Percentiles rank a stretch among this genome's conserved stretches.
Evolutionary conservation across 495 filamentous ascomycete genomes (phyloP).

Genomic region (Aspergillus ostianus): DNA sequence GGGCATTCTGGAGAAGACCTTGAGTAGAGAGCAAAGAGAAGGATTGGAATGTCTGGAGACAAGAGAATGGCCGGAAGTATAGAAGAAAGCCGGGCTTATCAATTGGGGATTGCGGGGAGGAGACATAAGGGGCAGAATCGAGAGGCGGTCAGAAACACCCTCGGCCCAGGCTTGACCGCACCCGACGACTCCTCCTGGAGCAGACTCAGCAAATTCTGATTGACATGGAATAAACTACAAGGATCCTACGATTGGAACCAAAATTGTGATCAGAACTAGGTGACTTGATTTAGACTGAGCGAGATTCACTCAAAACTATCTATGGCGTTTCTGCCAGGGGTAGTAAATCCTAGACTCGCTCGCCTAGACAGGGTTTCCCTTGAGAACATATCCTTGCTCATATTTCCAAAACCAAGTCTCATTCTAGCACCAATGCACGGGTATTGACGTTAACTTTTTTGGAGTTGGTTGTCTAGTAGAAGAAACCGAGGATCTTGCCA

Average conservation of each 20-base stretch:
- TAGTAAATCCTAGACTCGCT: slow-evolving; percentile 13
- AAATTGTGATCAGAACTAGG: slow-evolving; percentile 4
- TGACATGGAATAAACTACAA: not conserved
- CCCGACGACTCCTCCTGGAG: too few species aligned
- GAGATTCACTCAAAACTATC: slow-evolving; percentile 29
- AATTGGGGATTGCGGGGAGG: slow-evolving; percentile 12
- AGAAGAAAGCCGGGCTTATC: not conserved
- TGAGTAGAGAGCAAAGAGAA: not conserved
- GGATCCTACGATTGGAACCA: not conserved
- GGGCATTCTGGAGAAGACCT: slow-evolving; percentile 34
- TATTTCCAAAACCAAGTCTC: slow-evolving; percentile 21
- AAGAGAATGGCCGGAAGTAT: not conserved
- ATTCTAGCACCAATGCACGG: slow-evolving; percentile 23
- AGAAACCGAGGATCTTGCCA: slow-evolving; percentile 95
- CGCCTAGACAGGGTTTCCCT: slow-evolving; percentile 9
- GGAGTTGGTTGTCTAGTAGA: slow-evolving; percentile 65
- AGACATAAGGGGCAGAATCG: slow-evolving; percentile 2
- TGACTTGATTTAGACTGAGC: slow-evolving; percentile 9
- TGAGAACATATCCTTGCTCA: slow-evolving; percentile 29
- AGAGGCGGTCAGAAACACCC: slow-evolving; percentile 4
- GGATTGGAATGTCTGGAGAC: not conserved
- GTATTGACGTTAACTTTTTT: slow-evolving; percentile 35
- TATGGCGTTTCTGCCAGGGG: slow-evolving; percentile 19
- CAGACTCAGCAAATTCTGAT: not conserved
- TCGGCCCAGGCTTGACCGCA: not conserved